These are phyloP conservation scores for Betula pendula DNA, from an alignment of 306 rosid species.

Conservation along the genomic window DNA sequence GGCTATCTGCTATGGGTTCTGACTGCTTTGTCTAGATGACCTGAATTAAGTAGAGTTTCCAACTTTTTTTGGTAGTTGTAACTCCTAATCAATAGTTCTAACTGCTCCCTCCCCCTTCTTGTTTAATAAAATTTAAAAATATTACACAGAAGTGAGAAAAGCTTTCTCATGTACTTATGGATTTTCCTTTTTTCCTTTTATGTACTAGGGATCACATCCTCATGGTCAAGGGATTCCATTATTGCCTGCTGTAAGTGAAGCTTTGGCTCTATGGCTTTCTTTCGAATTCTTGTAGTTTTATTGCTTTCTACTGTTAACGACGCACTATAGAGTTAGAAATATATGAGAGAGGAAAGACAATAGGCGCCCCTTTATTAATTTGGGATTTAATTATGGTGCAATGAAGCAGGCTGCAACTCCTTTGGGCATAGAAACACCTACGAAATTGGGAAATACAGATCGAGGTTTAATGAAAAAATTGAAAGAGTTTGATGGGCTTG, in stretches of 20 bases:
- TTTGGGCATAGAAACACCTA: conserved; percentile 62
- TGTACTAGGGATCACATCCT: conserved; percentile 58
- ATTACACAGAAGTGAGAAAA: neutral
- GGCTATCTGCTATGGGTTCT: neutral
- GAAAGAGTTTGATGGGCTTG: conserved; percentile 91
- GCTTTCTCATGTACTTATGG: conserved; percentile 26
- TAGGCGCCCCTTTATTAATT: conserved; percentile 7
- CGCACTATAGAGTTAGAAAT: neutral
- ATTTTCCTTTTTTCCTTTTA: conserved; percentile 17
- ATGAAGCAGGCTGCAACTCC: conserved; percentile 64
- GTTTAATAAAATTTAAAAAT: neutral
- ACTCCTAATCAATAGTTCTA: conserved; percentile 4
- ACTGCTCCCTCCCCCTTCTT: conserved; percentile 6
- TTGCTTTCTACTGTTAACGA: neutral
- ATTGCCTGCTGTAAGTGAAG: conserved; percentile 70
- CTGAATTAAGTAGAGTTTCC: neutral
- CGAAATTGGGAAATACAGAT: conserved; percentile 79
- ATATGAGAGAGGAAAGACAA: neutral
- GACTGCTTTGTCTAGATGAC: neutral
- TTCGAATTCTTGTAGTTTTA: conserved; percentile 4
- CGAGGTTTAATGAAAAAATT: conserved; percentile 69
- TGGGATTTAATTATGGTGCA: conserved; percentile 26
- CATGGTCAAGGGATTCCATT: conserved; percentile 74
- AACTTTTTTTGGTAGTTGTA: neutral
- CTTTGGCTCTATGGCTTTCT: conserved; percentile 14